Percentiles rank a stretch among this genome's conserved stretches.
These are phyloP conservation scores for Rhododendron molle DNA, from an alignment of 148 eudicot genomes.

Conservation along the genomic window DNA sequence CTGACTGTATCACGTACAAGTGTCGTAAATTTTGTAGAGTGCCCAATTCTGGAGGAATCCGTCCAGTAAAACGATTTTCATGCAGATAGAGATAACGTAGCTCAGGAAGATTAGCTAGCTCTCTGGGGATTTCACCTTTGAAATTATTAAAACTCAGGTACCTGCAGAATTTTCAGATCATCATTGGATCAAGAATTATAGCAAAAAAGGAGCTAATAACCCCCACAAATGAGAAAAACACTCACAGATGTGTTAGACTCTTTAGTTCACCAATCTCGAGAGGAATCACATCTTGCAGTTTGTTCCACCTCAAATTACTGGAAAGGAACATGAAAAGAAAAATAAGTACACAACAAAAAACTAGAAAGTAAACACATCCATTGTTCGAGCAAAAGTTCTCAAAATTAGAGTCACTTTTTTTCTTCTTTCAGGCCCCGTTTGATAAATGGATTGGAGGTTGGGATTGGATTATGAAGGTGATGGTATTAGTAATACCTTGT, in stretches of 20 bases:
- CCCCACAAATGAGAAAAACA: conserved; percentile 17
- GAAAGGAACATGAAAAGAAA: conserved; percentile 12
- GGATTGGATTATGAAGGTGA: no score
- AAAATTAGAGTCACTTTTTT: neutral
- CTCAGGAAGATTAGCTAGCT: conserved; percentile 87
- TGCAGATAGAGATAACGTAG: conserved; percentile 80
- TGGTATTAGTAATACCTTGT: no score
- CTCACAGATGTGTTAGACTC: conserved; percentile 93
- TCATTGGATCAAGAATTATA: neutral
- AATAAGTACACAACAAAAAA: neutral
- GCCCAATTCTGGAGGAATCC: conserved; percentile 93
- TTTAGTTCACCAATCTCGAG: conserved; percentile 92
- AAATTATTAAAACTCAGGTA: conserved; percentile 93
- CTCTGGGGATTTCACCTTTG: conserved; percentile 93
- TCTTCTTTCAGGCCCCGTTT: no score
- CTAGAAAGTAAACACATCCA: neutral
- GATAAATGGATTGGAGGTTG: no score
- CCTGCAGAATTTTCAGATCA: conserved; percentile 30
- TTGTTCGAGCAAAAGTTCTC: neutral
- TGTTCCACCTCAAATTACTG: conserved; percentile 98
- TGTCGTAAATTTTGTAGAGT: conserved; percentile 72
- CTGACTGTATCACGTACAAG: conserved; percentile 37
- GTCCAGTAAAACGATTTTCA: conserved; percentile 83
- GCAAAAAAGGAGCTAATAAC: neutral
- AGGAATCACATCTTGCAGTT: conserved; percentile 90